Evolutionary conservation across 768 basidiomycete genomes (phyloP), one percentile per base, ranked within the genome.

Genomic region (Amanita brunnescens): DNA sequence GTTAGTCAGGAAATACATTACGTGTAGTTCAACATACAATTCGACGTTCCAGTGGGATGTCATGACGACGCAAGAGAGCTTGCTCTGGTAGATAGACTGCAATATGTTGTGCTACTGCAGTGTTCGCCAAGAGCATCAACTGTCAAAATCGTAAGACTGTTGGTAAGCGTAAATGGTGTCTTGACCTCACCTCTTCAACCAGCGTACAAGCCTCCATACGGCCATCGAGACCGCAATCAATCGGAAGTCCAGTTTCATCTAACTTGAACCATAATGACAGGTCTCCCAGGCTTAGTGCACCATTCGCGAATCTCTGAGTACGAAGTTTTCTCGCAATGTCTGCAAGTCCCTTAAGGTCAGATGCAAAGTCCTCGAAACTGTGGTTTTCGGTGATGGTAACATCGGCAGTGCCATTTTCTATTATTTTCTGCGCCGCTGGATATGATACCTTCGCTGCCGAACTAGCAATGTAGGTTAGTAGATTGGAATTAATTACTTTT

Each of bases 31-130:
- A 30, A 70, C 84, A 54, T 64, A 89, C 90, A 55, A 99, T 71
- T 40, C 96, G 86, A 54, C 96, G 84, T 45, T 96, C 93, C 51
- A 97, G 76, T 2, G 96, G 96, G 23, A 73, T 79, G 63, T 98
- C 96, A 60, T 98, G 94, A 51, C 96, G 86, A 55, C 96, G 86
- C 39, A 99, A 79, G 12, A 99, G 75, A n/a, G 95, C 89, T 65
- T 98, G 96, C 64, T 99, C 96, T 23, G 96, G 93, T 21, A 98
- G 79, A 59, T 92, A 83, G 20, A 93, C 85, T 33, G 95, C 95
- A 59, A 96, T 83, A 58, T 93, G 86, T 63, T 94, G 91, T 8
- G 96, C 93, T 35, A 94, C 87, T 10, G 90, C 73, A 30, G 85
- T 83, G 63, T 98, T 99, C 57, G 87, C 84, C 49, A 95, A 73